Conservation (phyloP, 495 filamentous ascomycete species). For the Thermochaetoides thermophila region DNA sequence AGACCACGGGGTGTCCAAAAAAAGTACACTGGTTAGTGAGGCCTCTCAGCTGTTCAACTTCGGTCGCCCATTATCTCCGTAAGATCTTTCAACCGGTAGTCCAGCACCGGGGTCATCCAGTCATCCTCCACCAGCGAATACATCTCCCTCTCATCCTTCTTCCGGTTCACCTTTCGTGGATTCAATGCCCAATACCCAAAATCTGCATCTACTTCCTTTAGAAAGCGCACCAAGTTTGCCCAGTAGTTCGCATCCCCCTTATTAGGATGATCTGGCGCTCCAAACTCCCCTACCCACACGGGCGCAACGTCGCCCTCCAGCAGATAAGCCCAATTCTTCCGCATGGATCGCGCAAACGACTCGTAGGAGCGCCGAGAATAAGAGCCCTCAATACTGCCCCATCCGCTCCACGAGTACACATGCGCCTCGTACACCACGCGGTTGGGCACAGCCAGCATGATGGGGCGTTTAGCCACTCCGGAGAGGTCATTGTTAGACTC, state of each 20-base stretch:
- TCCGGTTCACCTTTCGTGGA: slow-evolving; percentile 40
- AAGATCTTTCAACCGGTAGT: slow-evolving; percentile 44
- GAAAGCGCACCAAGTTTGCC: slow-evolving; percentile 38
- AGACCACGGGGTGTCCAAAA: no score
- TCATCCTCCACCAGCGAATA: slow-evolving; percentile 42
- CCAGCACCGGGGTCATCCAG: slow-evolving; percentile 40
- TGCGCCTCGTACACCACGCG: slow-evolving; percentile 47
- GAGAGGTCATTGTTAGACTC: slow-evolving; percentile 43
- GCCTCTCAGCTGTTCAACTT: neutral
- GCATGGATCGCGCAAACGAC: slow-evolving; percentile 42
- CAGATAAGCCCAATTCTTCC: slow-evolving; percentile 46
- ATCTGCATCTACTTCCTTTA: slow-evolving; percentile 39
- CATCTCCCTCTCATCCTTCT: slow-evolving; percentile 34
- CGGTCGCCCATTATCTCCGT: slow-evolving; percentile 27
- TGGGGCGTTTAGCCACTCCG: slow-evolving; percentile 32
- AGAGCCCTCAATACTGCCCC: slow-evolving; percentile 37
- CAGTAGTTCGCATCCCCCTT: slow-evolving; percentile 43
- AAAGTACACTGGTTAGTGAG: no score
- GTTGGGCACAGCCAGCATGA: slow-evolving; percentile 34
- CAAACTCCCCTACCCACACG: slow-evolving; percentile 49
- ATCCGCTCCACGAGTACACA: slow-evolving; percentile 48
- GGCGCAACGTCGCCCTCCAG: slow-evolving; percentile 40
- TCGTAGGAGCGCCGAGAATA: slow-evolving; percentile 38
- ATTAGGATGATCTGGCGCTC: slow-evolving; percentile 32
- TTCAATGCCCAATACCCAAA: slow-evolving; percentile 54